Base-by-base conservation (phyloP, 2,329 filamentous ascomycete genomes). In the Conoideocrella luteorostrata region DNA sequence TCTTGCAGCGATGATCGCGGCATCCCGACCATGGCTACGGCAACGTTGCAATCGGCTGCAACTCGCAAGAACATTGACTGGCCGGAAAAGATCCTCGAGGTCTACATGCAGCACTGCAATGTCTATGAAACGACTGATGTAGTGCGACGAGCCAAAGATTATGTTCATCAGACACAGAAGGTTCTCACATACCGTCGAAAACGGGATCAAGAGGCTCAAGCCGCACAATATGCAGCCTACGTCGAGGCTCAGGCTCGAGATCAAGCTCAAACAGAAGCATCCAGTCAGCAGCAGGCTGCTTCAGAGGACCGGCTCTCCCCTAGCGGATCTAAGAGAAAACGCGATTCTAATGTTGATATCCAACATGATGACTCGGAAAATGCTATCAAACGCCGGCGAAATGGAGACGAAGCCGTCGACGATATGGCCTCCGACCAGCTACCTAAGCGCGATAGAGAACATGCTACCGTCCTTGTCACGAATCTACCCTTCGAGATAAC, bases 371-470 rank as follows among this genome's bases (percentile, higher is more conserved):
- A 68, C 35, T 33, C 6, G 7, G 74, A 77, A n/a, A 65, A 64
- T 26, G 67, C 69, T 4, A 74, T 64, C 50, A 96, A 95, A 63
- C 88, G 86, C 54, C 72, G 75, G 28, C 88, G 72, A 56, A 71
- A 65, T 48, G 66, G 68, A 24, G 50, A 59, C 4, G 53, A 54
- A 6, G 60, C 60, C 21, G 50, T 47, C n/a, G 61, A 66, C 11
- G 30, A 41, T 7, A 38, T 45, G 5, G 15, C 49, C 5, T 4
- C 44, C 11, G n/a, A 35, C 7, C 56, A 71, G 47, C 60, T 42
- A 1, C 68, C 72, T 23, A 91, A 88, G 62, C 82, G 93, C 44
- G 90, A 98, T 63, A 82, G 93, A 33, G 93, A 98, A 59, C 86
- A 97, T 62, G 84, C 88, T 1, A 90, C 87, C 0, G 75, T 97